These are phyloP conservation scores for Rhododendron vialii DNA, from an alignment of 148 eudicot species.

Conservation along the genomic window DNA sequence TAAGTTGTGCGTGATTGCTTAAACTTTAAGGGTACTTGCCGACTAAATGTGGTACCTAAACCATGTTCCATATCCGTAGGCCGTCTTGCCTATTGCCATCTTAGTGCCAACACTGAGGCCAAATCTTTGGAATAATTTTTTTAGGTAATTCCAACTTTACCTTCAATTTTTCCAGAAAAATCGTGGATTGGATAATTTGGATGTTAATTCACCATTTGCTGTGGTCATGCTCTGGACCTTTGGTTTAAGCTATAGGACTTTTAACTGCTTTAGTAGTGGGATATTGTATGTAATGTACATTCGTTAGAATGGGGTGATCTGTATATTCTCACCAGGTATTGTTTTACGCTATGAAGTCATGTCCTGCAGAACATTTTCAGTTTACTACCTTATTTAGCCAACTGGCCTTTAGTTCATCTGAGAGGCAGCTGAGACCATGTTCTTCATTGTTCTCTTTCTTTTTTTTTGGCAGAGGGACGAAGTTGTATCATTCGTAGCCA, in stretches of 20 bases:
- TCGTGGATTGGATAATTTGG: not conserved
- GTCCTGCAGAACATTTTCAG: not conserved
- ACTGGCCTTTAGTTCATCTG: not conserved
- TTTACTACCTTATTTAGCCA: not conserved
- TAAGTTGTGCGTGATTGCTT: not conserved
- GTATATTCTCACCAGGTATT: not conserved
- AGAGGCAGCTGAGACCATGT: not conserved
- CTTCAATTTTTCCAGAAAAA: not conserved
- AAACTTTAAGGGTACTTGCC: not conserved
- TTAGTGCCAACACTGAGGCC: not conserved
- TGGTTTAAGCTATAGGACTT: not conserved
- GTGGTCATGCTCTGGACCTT: not conserved
- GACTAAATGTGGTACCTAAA: not conserved
- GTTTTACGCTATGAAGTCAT: not conserved
- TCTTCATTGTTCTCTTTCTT: not conserved
- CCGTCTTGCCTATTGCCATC: not conserved
- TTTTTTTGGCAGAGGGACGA: not conserved
- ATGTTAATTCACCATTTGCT: not conserved
- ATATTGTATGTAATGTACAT: no score
- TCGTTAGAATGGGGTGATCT: not conserved
- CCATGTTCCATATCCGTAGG: not conserved
- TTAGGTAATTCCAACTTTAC: not conserved
- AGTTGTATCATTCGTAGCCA: not conserved
- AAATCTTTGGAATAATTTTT: not conserved
- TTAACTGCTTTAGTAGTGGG: not conserved